phyloP scores from a whole-genome alignment of 208 protist species.

The Leishmania amazonensis region DNA sequence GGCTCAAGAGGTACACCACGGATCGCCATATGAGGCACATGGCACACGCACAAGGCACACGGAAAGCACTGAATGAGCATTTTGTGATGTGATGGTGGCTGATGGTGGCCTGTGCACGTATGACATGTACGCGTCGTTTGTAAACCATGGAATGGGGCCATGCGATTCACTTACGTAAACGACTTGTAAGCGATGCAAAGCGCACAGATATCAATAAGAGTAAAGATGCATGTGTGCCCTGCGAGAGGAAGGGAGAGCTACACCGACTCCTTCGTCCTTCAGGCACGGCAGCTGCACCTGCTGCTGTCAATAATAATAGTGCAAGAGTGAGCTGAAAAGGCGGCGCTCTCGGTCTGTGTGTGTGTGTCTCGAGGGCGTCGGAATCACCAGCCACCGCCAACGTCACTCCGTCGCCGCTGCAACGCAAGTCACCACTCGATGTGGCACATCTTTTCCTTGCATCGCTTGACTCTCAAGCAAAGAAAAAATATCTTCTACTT shows the following conservation, averaged over 20 bases:
- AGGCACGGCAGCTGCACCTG: background rate
- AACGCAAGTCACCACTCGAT: background rate
- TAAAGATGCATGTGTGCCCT: background rate
- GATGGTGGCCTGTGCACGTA: background rate
- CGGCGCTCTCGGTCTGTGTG: background rate
- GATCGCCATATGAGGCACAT: background rate
- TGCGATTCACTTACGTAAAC: background rate
- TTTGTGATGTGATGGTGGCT: background rate
- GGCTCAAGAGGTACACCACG: background rate
- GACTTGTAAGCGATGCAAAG: background rate
- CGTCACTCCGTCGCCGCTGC: background rate
- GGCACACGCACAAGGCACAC: background rate
- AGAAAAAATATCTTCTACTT: background rate
- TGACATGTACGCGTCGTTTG: background rate
- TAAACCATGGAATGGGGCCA: background rate
- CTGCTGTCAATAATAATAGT: background rate
- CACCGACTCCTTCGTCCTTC: background rate
- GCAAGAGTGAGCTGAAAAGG: background rate
- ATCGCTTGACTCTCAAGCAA: background rate
- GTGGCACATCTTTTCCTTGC: background rate
- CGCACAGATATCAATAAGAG: background rate
- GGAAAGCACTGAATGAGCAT: background rate
- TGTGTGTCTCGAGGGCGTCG: background rate
- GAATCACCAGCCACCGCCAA: background rate
- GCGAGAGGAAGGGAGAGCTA: no score